Evolutionary conservation across 2,329 filamentous ascomycete species (phyloP), one percentile per base, ranked within the genome.

Genomic region (Bipolaris cookei): DNA sequence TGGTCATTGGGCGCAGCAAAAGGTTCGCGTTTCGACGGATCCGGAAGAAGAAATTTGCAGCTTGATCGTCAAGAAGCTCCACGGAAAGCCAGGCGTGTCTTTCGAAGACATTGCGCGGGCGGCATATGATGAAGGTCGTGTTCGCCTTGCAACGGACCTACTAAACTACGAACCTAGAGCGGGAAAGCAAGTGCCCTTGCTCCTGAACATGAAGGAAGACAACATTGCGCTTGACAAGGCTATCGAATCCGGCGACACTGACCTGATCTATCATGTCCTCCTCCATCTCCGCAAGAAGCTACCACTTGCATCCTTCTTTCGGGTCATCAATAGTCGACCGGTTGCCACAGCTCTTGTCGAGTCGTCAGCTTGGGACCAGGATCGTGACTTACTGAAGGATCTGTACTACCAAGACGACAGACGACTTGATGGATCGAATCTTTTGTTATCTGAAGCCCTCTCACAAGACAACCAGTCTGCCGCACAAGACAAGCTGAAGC

Each of bases 391-490:
- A 20, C 85, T 99, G 23, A 99, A 98, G 71, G 95, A 98, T 72
- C 82, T 99, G 3, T 99, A 95, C 79, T 99, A 99, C 74, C 95
- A 98, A 78, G 95, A 98, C 69, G 95, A 99, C 74, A 87, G 94
- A 4, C 87, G 93, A 3, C 81, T 92, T 4, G 95, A 98, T 63
- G 92, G 95, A 3, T 90, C 94, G 0, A 90, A 92, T 56, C 87
- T 99, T 1, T 90, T 98, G 57, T 81, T 99, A 13, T 86, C 87
- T 18, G 94, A 99, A 77, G 91, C 93, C 0, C 81, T 99, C 6
- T 79, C 83, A 4, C 90, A 95, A 70, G 83, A 87, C 0, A 87
- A 90, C 61, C 81, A 87, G 23, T 83, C 88, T 32, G 88, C 87
- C 0, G 85, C 90, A 4, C 84, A 86, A 1, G 95, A 98, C 75